Evolutionary conservation across 1,139 yeast genomes (phyloP).

Genomic region (Meyerozyma athensensis): DNA sequence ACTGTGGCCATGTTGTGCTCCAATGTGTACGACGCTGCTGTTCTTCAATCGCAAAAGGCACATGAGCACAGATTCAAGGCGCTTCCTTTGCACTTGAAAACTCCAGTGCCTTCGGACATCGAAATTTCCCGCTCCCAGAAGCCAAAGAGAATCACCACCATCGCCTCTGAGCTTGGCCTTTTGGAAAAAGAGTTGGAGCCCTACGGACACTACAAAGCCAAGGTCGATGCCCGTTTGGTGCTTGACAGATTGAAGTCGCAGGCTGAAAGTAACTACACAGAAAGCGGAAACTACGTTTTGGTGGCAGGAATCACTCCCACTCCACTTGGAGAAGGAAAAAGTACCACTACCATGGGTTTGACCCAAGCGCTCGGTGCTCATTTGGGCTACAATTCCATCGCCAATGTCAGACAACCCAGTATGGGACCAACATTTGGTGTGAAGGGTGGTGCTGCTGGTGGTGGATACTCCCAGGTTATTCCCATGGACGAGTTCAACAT

Average conservation of each 20-base stretch:
- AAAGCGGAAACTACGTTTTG: constrained; percentile 81
- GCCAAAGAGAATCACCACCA: constrained; percentile 78
- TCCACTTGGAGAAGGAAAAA: constrained; percentile 97
- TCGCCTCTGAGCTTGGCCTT: constrained; percentile 84
- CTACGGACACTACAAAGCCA: constrained; percentile 89
- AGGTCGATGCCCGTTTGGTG: constrained; percentile 46
- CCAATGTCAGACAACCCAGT: constrained; percentile 96
- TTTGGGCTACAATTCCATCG: constrained; percentile 79
- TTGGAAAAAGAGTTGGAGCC: constrained; percentile 81
- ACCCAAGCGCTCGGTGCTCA: constrained; percentile 97
- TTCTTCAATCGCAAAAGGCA: constrained; percentile 45
- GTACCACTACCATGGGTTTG: constrained; percentile 94
- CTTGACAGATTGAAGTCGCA: constrained; percentile 72
- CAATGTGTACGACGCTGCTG: constrained; percentile 64
- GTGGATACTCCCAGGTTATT: constrained; percentile 96
- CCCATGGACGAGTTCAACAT: constrained; percentile 99
- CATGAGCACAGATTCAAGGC: constrained; percentile 45
- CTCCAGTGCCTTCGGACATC: constrained; percentile 91
- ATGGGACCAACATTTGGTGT: constrained; percentile 99
- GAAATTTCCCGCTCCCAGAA: constrained; percentile 87
- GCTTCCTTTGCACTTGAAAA: constrained; percentile 57
- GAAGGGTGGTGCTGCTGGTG: constrained; percentile 99
- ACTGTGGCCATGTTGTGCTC: constrained; percentile 92
- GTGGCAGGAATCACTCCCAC: constrained; percentile 99
- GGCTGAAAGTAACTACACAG: constrained; percentile 43